Evolutionary conservation across 371 early-diverging fungal genomes (phyloP).

Genomic region (Rhizopus arrhizus): DNA sequence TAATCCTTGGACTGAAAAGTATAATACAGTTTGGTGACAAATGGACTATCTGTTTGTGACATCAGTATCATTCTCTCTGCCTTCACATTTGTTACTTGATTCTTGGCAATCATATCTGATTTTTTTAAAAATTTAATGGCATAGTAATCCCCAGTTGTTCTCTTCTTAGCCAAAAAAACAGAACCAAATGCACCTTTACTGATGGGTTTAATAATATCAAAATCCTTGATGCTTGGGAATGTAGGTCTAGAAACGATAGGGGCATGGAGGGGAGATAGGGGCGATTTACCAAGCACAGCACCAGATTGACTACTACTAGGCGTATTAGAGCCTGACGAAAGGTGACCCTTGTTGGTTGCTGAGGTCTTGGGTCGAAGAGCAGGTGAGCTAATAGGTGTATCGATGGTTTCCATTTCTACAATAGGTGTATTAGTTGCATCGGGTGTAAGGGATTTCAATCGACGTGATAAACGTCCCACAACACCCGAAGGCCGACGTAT

Average conservation of each 20-base stretch:
- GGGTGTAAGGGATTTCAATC: slow-evolving; percentile 24
- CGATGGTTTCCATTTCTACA: slow-evolving; percentile 47
- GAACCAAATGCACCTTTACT: slow-evolving; percentile 92
- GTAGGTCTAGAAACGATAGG: slow-evolving; percentile 49
- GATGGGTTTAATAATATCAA: slow-evolving; percentile 91
- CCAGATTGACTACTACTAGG: slow-evolving; percentile 15
- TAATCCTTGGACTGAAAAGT: slow-evolving; percentile 92
- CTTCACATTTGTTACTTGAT: slow-evolving; percentile 89
- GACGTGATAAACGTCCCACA: slow-evolving; percentile 21
- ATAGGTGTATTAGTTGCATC: slow-evolving; percentile 33
- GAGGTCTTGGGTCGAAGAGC: slow-evolving; percentile 24
- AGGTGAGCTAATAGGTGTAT: slow-evolving; percentile 40
- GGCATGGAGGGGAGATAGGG: slow-evolving; percentile 54
- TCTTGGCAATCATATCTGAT: slow-evolving; percentile 90
- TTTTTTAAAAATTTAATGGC: slow-evolving; percentile 91
- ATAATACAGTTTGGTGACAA: slow-evolving; percentile 92
- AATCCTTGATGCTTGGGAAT: slow-evolving; percentile 78
- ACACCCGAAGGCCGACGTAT: slow-evolving; percentile 19
- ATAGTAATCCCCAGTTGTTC: slow-evolving; percentile 83
- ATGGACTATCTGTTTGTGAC: slow-evolving; percentile 88
- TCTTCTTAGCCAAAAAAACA: slow-evolving; percentile 86
- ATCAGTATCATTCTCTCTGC: slow-evolving; percentile 85
- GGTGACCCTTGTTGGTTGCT: slow-evolving; percentile 9
- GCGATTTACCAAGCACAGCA: slow-evolving; percentile 27
- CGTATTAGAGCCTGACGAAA: slow-evolving; percentile 20